A percentile compares a stretch with the other conserved stretches of the same genome.
Evolutionary conservation across 352 stramenopile genomes (phyloP).

Genomic region (Globisporangium paroecandrum): DNA sequence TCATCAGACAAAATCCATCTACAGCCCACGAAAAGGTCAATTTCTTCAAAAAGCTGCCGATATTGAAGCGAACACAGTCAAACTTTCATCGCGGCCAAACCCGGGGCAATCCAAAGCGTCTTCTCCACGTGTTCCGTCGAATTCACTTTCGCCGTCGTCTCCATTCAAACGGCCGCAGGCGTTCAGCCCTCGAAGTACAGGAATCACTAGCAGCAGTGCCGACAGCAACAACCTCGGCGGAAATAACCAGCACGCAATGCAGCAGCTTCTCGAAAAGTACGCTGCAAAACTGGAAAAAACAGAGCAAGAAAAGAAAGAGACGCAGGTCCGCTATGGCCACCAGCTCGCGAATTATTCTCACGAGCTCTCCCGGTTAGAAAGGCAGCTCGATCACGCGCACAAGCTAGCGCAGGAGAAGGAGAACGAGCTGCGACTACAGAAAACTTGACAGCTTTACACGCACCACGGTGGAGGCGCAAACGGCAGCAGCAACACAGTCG

Average conservation of each 20-base stretch:
- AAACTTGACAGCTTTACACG: conserved; percentile 48
- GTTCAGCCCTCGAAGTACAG: conserved; percentile 1
- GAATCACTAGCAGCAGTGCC: neutral
- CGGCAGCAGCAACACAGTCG: neutral
- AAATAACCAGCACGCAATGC: conserved; percentile 2
- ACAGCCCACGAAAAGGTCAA: neutral
- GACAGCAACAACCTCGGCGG: neutral
- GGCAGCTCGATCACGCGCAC: conserved; percentile 57
- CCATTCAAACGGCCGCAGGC: neutral
- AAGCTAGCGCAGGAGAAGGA: conserved; percentile 49
- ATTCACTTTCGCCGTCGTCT: conserved; percentile 3
- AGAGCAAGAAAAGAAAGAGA: conserved; percentile 52
- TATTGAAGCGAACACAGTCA: neutral
- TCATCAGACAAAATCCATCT: neutral
- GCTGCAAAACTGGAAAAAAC: conserved; percentile 31
- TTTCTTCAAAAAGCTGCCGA: neutral
- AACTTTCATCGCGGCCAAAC: neutral
- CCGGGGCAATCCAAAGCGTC: neutral
- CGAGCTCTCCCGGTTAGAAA: conserved; percentile 61
- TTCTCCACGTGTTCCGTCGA: neutral
- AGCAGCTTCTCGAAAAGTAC: conserved; percentile 28
- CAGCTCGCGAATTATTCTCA: conserved; percentile 69
- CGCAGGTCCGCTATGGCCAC: conserved; percentile 42
- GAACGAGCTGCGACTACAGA: conserved; percentile 52
- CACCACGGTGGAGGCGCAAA: conserved; percentile 5